A percentile compares a stretch with the other conserved stretches of the same genome.
These are phyloP conservation scores for Apiotrichum siamense DNA, from an alignment of 1,284 basidiomycete species.

Conservation along the genomic window DNA sequence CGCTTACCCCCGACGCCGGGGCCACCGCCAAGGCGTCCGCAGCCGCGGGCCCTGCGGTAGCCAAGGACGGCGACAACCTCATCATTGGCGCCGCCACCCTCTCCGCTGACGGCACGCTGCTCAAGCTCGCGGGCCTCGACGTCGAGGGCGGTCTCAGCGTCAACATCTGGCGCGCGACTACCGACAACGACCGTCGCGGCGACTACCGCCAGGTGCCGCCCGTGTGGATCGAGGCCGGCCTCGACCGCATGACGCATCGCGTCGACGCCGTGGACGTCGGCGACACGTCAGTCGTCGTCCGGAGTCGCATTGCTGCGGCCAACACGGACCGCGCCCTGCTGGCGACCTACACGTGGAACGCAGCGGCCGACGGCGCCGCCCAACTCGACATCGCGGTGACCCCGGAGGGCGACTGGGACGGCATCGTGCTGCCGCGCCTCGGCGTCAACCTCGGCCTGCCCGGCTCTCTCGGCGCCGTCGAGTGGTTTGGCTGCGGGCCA, in stretches of 20 bases:
- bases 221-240: constrained; percentile 14
- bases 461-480: constrained; percentile 1
- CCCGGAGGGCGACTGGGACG: constrained; percentile 15
- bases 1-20: neutral
- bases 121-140: constrained; percentile 3
- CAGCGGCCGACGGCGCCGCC: neutral
- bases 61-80: neutral
- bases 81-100: constrained; percentile 11
- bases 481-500: constrained; percentile 19
- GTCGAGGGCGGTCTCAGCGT: neutral
- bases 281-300: constrained; percentile 7
- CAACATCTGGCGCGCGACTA: constrained; percentile 23
- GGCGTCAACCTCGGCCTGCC: constrained; percentile 17
- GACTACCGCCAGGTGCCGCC: neutral
- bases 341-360: constrained; percentile 15
- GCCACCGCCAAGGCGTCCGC: neutral
- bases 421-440: constrained; percentile 13
- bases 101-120: neutral
- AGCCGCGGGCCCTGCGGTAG: neutral
- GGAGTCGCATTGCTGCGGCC: constrained; percentile 12
- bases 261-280: constrained; percentile 8
- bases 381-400: constrained; percentile 8
- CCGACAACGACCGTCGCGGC: constrained; percentile 20
- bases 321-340: constrained; percentile 13
- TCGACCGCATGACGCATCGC: constrained; percentile 19